Evolutionary conservation across 768 basidiomycete species (phyloP), one percentile per base, ranked within the genome.

Genomic region (Mrakia hoshinonis): DNA sequence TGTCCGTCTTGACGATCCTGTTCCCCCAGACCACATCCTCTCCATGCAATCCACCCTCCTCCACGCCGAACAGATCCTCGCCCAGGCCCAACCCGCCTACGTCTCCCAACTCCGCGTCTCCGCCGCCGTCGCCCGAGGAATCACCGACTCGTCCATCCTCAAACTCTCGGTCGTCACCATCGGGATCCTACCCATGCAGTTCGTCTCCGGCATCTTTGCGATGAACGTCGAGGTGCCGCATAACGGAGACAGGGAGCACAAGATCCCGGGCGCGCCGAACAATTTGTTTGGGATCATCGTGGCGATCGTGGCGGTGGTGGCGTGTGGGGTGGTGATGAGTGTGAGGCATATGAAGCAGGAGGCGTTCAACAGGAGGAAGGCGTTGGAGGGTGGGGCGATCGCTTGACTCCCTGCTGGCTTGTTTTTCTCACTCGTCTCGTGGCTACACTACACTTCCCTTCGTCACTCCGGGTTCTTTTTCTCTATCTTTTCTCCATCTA

Each of bases 1-100:
- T 51, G 31, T 18, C n/a, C 18, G 18, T 38, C 29, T 48, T 18
- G 68, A 60, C 1, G 26, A 12, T 18, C 47, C 48, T 12, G 47
- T 26, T 49, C 18, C 13, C 20, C 22, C 62, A 93, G 93, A 97
- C 79, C 94, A 97, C 78, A 92, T 96, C 74, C 79, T 93, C 29
- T 87, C 90, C 3, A 81, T 97, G 69, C 91, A 94, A 76, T 88
- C 91, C 75, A 85, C 90, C 1, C 83, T 97, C 69, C 83, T 81
- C 13, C 89, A 95, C 79, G 91, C 90, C 80, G 92, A 97, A 77
- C 88, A 88, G 38, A 88, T 92, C 81, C 83, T 97, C 62, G 87
- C 88, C 74, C 88, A 94, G 74, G 89, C 89, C 22, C 91, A 94
- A 75, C 91, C 91, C 0, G 87, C 87, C 1, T 94, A 94, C 78